These are phyloP conservation scores for Saccharomycopsis capsularis DNA, from an alignment of 805 yeast species.

Conservation along the genomic window DNA sequence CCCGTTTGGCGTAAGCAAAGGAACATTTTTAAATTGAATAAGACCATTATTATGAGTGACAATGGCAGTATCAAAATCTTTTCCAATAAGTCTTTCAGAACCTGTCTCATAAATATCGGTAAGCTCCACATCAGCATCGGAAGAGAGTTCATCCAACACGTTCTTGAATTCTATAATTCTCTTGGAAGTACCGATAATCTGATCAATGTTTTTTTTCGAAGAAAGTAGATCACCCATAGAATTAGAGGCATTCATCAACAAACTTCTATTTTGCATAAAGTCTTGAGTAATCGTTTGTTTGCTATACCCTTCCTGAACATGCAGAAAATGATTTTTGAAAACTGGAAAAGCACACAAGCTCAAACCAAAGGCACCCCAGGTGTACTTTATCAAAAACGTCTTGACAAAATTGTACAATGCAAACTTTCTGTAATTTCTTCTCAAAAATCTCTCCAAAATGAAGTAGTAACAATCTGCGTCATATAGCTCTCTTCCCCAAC, in stretches of 20 bases:
- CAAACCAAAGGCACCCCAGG: constrained; percentile 95
- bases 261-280: constrained; percentile 81
- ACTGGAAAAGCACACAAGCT: constrained; percentile 84
- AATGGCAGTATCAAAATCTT: constrained; percentile 24
- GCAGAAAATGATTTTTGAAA: constrained; percentile 48
- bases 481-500: constrained; percentile 73
- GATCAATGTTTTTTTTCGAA: constrained; percentile 77
- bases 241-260: constrained; percentile 76
- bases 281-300: constrained; percentile 19
- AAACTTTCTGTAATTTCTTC: constrained; percentile 66
- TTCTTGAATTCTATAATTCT: constrained; percentile 67
- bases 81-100: constrained; percentile 1
- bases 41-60: constrained; percentile 47
- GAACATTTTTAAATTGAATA: constrained; percentile 65
- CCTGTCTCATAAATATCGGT: too few relatives aligned
- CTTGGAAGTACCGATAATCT: constrained; percentile 72
- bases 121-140: constrained; percentile 20
- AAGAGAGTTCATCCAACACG: constrained; percentile 38
- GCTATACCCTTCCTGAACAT: constrained; percentile 30
- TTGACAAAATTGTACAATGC: constrained; percentile 80
- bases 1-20: constrained; percentile 80
- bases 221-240: constrained; percentile 83
- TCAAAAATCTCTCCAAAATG: constrained; percentile 68
- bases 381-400: constrained; percentile 81
- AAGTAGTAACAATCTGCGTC: constrained; percentile 74